Base-by-base conservation (phyloP, 1,284 basidiomycete genomes). In the Ustilago vetiveriae region DNA sequence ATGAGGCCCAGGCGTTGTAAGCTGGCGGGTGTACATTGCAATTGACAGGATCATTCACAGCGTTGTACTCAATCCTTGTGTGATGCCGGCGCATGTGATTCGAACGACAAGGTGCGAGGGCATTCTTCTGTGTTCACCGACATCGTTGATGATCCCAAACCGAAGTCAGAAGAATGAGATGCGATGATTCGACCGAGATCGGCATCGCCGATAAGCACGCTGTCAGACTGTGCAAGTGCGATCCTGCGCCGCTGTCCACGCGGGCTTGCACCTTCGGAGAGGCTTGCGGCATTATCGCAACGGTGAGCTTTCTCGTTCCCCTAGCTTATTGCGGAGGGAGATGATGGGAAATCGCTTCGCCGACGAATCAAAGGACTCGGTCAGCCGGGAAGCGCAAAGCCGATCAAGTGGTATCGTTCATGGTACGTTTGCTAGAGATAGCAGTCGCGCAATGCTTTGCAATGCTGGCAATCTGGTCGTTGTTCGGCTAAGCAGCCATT, bases 1-100 rank as follows among this genome's bases (percentile, higher is more conserved):
- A 30, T 22, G 56, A 51, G 39, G 14, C 38, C 5, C 46, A 56
- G 32, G 33, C 35, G 10, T 8, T 46, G 17, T 63, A 38, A 42
- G n/a, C n/a, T n/a, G n/a, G n/a, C n/a, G n/a, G n/a, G n/a, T n/a
- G n/a, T n/a, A n/a, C n/a, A n/a, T n/a, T n/a, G n/a, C n/a, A n/a
- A n/a, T n/a, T n/a, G n/a, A n/a, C n/a, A n/a, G n/a, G n/a, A n/a
- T n/a, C n/a, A n/a, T n/a, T n/a, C n/a, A n/a, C n/a, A n/a, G n/a
- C n/a, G n/a, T n/a, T n/a, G n/a, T n/a, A n/a, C n/a, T n/a, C n/a
- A n/a, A n/a, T n/a, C n/a, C n/a, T n/a, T n/a, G n/a, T n/a, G n/a
- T n/a, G n/a, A n/a, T n/a, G n/a, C n/a, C n/a, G n/a, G n/a, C n/a
- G n/a, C n/a, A n/a, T n/a, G n/a, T n/a, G n/a, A n/a, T n/a, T n/a